Conservation (phyloP, 257 asterid genomes). For the Solanum paucissectum region DNA sequence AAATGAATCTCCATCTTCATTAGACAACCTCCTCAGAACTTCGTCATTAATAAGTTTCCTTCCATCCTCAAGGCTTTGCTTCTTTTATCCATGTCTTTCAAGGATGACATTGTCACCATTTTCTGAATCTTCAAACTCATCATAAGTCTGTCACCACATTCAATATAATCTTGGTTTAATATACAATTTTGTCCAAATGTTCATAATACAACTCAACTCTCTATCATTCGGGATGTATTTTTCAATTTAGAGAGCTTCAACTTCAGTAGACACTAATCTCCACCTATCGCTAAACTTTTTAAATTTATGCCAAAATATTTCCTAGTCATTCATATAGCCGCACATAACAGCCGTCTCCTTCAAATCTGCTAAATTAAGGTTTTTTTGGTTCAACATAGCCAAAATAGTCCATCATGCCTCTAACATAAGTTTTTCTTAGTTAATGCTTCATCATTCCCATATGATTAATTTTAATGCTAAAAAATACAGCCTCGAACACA, state of each 20-base stretch:
- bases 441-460: too few relatives aligned
- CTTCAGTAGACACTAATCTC: not conserved
- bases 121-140: not conserved
- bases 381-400: not conserved
- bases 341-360: not conserved
- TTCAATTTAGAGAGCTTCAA: not conserved
- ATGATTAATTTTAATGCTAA: too few relatives aligned
- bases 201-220: not conserved
- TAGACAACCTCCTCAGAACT: not conserved
- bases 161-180: not conserved
- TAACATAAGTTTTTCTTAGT: too few relatives aligned
- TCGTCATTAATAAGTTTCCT: not conserved
- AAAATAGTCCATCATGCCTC: not conserved
- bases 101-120: not conserved
- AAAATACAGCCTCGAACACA: too few relatives aligned
- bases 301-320: not conserved
- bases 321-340: too few relatives aligned
- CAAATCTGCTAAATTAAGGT: not conserved
- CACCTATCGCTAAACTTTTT: not conserved
- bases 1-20: not conserved
- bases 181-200: not conserved
- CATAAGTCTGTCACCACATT: not conserved
- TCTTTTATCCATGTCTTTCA: not conserved
- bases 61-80: not conserved
- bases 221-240: not conserved